phyloP scores from a whole-genome alignment of 164 flowering plant genomes.

The Nymphaea colorata region DNA sequence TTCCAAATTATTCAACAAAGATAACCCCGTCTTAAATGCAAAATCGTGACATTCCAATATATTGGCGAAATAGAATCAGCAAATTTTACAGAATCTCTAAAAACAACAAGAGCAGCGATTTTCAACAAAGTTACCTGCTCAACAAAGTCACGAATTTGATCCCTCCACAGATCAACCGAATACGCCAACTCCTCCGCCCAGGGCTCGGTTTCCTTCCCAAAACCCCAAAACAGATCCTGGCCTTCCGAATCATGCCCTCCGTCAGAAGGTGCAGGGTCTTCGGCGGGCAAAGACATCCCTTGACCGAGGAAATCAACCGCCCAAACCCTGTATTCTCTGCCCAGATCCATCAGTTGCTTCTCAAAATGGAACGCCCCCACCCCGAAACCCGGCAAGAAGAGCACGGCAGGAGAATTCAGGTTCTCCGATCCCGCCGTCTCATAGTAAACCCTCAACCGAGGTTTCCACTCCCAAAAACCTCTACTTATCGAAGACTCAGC shows the following conservation, averaged over 20 bases:
- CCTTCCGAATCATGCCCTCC: slow-evolving; percentile 15
- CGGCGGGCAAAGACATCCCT: slow-evolving; percentile 76
- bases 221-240: slow-evolving; percentile 59
- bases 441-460: slow-evolving; percentile 68
- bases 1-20: too few relatives aligned
- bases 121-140: slow-evolving; percentile 44
- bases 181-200: slow-evolving; percentile 85
- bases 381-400: slow-evolving; percentile 95
- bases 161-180: slow-evolving; percentile 81
- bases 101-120: too few relatives aligned
- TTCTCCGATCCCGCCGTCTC: slow-evolving; percentile 68
- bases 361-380: slow-evolving; percentile 94
- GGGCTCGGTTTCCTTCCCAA: slow-evolving; percentile 73
- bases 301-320: slow-evolving; percentile 95
- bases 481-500: slow-evolving; percentile 40
- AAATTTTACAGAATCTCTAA: too few relatives aligned
- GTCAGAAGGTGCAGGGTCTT: slow-evolving; percentile 59
- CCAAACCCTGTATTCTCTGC: slow-evolving; percentile 80
- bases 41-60: too few relatives aligned
- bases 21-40: too few relatives aligned
- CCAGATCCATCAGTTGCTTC: slow-evolving; percentile 89
- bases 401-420: slow-evolving; percentile 54
- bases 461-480: slow-evolving; percentile 89
- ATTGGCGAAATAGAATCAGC: too few relatives aligned
- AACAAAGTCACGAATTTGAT: slow-evolving; percentile 68